phyloP scores from a whole-genome alignment of 495 filamentous ascomycete species.

The Penicillium psychrofluorescens region DNA sequence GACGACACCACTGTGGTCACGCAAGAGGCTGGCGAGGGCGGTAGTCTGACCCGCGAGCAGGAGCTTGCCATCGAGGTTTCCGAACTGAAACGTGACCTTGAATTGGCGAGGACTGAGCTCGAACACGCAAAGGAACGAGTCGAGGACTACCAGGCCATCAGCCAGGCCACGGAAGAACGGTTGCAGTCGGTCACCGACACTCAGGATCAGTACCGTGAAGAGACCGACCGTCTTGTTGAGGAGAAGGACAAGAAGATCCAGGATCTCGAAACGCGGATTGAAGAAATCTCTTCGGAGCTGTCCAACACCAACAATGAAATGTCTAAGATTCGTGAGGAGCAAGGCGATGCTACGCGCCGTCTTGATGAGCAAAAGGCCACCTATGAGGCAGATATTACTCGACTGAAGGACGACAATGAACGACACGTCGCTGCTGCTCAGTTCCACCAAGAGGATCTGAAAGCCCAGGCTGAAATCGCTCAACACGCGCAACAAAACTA shows the following conservation, averaged over 20 bases:
- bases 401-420: conserved; percentile 80
- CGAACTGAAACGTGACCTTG: conserved; percentile 75
- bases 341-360: conserved; percentile 63
- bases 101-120: conserved; percentile 66
- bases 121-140: conserved; percentile 70
- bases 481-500: conserved; percentile 91
- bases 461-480: conserved; percentile 88
- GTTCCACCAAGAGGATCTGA: conserved; percentile 82
- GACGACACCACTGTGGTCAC: conserved; percentile 16
- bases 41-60: conserved; percentile 65
- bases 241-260: conserved; percentile 70
- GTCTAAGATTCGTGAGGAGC: conserved; percentile 64
- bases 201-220: conserved; percentile 76
- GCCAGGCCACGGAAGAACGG: conserved; percentile 81
- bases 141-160: conserved; percentile 85
- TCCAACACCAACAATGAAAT: conserved; percentile 72
- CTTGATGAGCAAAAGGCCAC: conserved; percentile 72
- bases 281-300: conserved; percentile 77
- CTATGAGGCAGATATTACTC: conserved; percentile 67
- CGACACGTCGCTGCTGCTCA: conserved; percentile 66
- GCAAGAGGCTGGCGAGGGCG: conserved; percentile 40
- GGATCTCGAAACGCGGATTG: conserved; percentile 71
- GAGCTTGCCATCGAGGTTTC: conserved; percentile 75
- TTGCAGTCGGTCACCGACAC: conserved; percentile 70
- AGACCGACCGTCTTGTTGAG: conserved; percentile 65